Conservation (phyloP, 2,329 filamentous ascomycete species). For the Stachybotrys echinatus region DNA sequence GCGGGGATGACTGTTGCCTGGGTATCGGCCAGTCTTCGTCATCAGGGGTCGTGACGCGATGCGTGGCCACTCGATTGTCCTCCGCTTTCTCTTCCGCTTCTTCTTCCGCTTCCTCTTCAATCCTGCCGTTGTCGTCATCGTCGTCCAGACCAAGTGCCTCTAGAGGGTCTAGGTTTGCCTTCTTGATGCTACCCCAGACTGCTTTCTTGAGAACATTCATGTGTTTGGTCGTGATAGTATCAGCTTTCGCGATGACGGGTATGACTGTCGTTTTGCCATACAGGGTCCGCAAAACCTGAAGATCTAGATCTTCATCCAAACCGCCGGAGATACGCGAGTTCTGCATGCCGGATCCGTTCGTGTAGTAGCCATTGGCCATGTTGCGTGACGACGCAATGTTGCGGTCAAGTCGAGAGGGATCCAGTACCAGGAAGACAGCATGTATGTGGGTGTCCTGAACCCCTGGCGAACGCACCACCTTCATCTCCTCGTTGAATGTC, state of each 20-base stretch:
- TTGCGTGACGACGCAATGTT: constrained; percentile 68
- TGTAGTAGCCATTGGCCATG: constrained; percentile 42
- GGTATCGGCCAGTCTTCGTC: constrained; percentile 34
- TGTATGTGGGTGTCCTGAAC: constrained; percentile 97
- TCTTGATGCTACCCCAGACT: constrained; percentile 84
- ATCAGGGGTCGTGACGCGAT: constrained; percentile 15
- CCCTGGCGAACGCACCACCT: constrained; percentile 87
- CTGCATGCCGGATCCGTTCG: constrained; percentile 39
- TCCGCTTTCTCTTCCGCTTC: constrained; percentile 19
- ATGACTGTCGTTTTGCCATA: constrained; percentile 94
- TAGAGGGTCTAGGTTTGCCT: constrained; percentile 79
- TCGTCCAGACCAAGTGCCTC: constrained; percentile 79
- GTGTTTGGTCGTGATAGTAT: constrained; percentile 91
- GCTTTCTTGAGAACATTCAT: constrained; percentile 89
- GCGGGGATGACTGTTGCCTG: constrained; percentile 21
- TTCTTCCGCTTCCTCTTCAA: constrained; percentile 54
- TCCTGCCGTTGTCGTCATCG: constrained; percentile 49
- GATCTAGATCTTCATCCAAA: constrained; percentile 82
- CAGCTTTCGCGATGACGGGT: constrained; percentile 92
- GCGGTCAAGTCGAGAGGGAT: constrained; percentile 77
- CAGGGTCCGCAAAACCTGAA: constrained; percentile 82
- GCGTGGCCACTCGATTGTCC: constrained; percentile 12
- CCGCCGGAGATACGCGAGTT: constrained; percentile 51
- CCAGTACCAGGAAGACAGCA: constrained; percentile 86
- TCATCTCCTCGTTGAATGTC: constrained; percentile 95